These are phyloP conservation scores for Penicillium verhagenii DNA, from an alignment of 495 filamentous ascomycete genomes.

Conservation along the genomic window DNA sequence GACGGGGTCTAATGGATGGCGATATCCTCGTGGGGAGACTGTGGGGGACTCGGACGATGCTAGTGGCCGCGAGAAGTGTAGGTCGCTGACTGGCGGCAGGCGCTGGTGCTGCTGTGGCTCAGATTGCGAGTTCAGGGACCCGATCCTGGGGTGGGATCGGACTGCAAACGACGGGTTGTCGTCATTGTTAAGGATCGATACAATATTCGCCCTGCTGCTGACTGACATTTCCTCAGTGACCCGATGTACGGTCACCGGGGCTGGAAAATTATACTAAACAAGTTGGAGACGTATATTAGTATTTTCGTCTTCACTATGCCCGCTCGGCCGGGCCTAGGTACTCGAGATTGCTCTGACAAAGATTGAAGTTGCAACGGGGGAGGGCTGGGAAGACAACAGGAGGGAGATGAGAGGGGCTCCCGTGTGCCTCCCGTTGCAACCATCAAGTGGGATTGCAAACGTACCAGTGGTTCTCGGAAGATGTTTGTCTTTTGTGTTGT, in stretches of 20 bases:
- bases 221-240: slow-evolving; percentile 30
- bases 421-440: slow-evolving; percentile 4
- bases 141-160: slow-evolving; percentile 39
- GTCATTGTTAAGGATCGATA: slow-evolving; percentile 52
- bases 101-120: slow-evolving; percentile 19
- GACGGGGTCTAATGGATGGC: slow-evolving; percentile 30
- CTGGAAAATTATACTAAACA: slow-evolving; percentile 25
- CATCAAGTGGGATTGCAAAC: slow-evolving; percentile 20
- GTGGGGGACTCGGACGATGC: slow-evolving; percentile 30
- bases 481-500: slow-evolving; percentile 41
- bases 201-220: slow-evolving; percentile 37
- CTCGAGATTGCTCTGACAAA: slow-evolving; percentile 15
- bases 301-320: slow-evolving; percentile 1
- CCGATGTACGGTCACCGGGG: slow-evolving; percentile 18
- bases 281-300: slow-evolving; percentile 14
- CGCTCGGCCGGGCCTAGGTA: slow-evolving; percentile 9
- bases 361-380: slow-evolving; percentile 9
- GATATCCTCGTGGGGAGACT: slow-evolving; percentile 23
- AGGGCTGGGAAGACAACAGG: slow-evolving; percentile 7
- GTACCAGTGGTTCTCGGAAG: slow-evolving; percentile 36
- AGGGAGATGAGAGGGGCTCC: slow-evolving; percentile 6
- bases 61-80: slow-evolving; percentile 22
- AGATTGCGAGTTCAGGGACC: slow-evolving; percentile 23
- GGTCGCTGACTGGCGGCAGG: slow-evolving; percentile 18
- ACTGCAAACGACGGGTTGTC: slow-evolving; percentile 50